These are phyloP conservation scores for Aurinia saxatilis DNA, from an alignment of 345 rosid species.

Conservation along the genomic window DNA sequence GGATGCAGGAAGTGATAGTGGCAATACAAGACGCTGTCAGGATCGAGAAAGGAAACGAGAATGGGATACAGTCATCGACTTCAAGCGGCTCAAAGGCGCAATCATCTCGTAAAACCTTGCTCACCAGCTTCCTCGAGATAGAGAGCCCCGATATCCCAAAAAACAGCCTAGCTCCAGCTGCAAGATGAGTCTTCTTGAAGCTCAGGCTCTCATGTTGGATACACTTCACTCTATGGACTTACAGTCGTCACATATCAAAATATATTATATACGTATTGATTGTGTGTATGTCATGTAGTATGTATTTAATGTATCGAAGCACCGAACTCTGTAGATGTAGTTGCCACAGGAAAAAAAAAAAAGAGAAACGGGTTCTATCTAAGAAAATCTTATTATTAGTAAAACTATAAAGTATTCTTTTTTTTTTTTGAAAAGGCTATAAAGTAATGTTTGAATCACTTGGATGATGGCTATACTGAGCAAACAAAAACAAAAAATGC, in stretches of 20 bases:
- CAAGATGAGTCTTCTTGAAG: slow-evolving; percentile 43
- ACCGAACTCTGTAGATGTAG: too few relatives aligned
- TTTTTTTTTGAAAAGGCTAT: too few relatives aligned
- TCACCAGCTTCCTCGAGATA: slow-evolving; percentile 84
- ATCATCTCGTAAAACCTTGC: slow-evolving; percentile 73
- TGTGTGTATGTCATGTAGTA: background rate
- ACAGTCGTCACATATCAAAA: background rate
- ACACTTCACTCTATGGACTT: background rate
- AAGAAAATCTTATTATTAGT: too few relatives aligned
- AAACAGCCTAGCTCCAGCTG: slow-evolving; percentile 61
- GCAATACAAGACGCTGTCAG: slow-evolving; percentile 82
- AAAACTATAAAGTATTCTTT: too few relatives aligned
- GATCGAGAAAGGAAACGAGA: slow-evolving; percentile 54
- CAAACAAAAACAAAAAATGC: too few relatives aligned
- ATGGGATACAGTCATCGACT: slow-evolving; percentile 31
- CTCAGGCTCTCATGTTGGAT: background rate
- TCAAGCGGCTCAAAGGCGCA: slow-evolving; percentile 48
- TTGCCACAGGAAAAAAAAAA: too few relatives aligned
- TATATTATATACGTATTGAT: background rate
- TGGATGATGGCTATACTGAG: too few relatives aligned
- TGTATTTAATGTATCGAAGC: too few relatives aligned
- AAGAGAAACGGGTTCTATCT: too few relatives aligned
- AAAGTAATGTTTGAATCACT: too few relatives aligned
- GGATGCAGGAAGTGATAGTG: slow-evolving; percentile 79
- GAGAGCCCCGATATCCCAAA: slow-evolving; percentile 80